A percentile compares a stretch with the other conserved stretches of the same genome.
phyloP scores from a whole-genome alignment of 2,329 filamentous ascomycete species.

The Aspergillus japonicus region DNA sequence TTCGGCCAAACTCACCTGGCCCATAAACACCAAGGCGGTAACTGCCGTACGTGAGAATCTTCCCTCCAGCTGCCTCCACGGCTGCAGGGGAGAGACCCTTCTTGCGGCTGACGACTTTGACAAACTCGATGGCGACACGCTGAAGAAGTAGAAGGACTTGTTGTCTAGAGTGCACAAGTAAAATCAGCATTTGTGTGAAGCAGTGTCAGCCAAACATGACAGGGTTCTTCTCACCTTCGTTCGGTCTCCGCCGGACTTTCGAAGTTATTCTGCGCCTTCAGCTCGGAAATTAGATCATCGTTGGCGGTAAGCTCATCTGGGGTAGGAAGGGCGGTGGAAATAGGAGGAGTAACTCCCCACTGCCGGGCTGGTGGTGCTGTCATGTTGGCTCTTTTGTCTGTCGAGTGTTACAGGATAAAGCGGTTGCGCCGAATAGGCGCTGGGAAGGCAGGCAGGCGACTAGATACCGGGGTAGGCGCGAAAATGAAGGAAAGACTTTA shows the following conservation, averaged over 20 bases:
- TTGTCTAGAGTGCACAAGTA: conserved; percentile 50
- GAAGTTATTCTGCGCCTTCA: conserved; percentile 88
- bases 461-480: background rate
- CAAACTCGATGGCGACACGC: conserved; percentile 79
- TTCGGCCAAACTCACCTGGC: conserved; percentile 53
- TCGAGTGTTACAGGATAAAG: conserved; percentile 13
- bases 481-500: conserved; percentile 6
- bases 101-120: conserved; percentile 72
- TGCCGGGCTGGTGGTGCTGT: conserved; percentile 42
- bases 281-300: conserved; percentile 75
- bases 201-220: background rate
- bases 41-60: conserved; percentile 94
- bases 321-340: conserved; percentile 75
- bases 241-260: conserved; percentile 79
- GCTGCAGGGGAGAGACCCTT: conserved; percentile 74
- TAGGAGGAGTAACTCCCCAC: conserved; percentile 79
- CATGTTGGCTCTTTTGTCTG: conserved; percentile 28
- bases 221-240: conserved; percentile 60
- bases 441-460: conserved; percentile 1
- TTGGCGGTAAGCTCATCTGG: conserved; percentile 73
- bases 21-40: conserved; percentile 92
- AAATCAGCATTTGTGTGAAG: conserved; percentile 3
- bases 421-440: conserved; percentile 13
- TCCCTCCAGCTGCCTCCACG: conserved; percentile 80
- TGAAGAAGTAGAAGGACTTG: conserved; percentile 75